Base-by-base conservation (phyloP, 2,329 filamentous ascomycete genomes). In the Ascomycota sp. region DNA sequence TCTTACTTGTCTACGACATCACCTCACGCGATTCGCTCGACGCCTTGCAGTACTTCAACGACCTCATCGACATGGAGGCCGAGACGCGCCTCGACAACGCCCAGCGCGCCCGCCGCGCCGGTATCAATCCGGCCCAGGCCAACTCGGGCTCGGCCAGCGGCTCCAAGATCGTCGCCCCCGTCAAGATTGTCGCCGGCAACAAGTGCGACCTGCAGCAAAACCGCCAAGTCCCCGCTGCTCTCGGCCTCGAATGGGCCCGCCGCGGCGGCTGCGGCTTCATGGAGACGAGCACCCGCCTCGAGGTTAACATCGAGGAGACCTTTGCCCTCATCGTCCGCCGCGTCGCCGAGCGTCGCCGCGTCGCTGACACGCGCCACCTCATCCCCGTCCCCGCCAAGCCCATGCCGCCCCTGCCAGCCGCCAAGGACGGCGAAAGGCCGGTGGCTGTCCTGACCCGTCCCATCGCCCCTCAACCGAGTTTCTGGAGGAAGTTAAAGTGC, bases 221-320 rank as follows among this genome's bases (percentile, higher is more conserved):
- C 40, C 57, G 80, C 29, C 63, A 72, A 47, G 71, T 89, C 7
- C 57, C 67, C n/a, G 76, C 76, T 6, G 63, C 71, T 25, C 57
- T 66, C 33, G 80, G 80, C 0, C 56, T 86, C 26, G 76, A 83
- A 41, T 89, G 80, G 79, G 77, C 80, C 30, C 59, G 77, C 35
- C 59, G 58, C 35, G 61, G 67, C 32, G 71, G 71, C 26, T 86
- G 78, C 52, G 80, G 79, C 24, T 89, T 89, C 55, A 89, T 89
- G 80, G 80, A 89, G 65, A 89, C 80, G 36, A 82, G 75, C 43
- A 80, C 80, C 4, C 59, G 79, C 32, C 69, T 83, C 42, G 78
- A 82, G 59, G 80, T 89, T 38, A 89, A 89, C 48, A 81, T 89
- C 36, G 80, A 89, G 50, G 80, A 89, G 63, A 86, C 79, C 0